Conservation (phyloP, 1,284 basidiomycete species). For the Cryptococcus sp. region DNA sequence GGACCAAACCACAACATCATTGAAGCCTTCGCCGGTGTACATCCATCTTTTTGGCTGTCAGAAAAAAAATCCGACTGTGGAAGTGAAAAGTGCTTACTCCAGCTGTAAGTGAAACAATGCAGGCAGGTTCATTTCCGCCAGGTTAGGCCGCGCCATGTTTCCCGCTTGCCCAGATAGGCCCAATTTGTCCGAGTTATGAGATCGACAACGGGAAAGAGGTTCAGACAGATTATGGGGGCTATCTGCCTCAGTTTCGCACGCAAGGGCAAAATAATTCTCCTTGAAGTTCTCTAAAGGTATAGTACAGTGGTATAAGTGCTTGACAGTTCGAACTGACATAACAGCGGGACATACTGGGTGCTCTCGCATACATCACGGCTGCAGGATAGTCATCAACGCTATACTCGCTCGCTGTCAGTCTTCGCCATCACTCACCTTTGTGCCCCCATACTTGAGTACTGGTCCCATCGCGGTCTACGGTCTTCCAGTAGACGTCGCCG, state of each 20-base stretch:
- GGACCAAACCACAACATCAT: slow-evolving; percentile 79
- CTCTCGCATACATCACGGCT: slow-evolving; percentile 92
- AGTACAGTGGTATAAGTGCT: background rate
- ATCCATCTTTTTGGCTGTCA: slow-evolving; percentile 27
- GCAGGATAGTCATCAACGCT: background rate
- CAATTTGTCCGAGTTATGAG: slow-evolving; percentile 13
- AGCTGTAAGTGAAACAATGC: slow-evolving; percentile 78
- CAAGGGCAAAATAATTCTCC: slow-evolving; percentile 64
- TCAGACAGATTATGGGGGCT: slow-evolving; percentile 44
- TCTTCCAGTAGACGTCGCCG: slow-evolving; percentile 89
- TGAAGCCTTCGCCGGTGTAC: slow-evolving; percentile 59
- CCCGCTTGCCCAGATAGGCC: slow-evolving; percentile 7
- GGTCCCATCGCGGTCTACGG: slow-evolving; percentile 52
- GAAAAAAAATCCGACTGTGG: background rate
- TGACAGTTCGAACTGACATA: slow-evolving; percentile 31
- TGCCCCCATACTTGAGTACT: slow-evolving; percentile 50
- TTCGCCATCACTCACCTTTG: slow-evolving; percentile 34
- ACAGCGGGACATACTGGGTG: slow-evolving; percentile 55
- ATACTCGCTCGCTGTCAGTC: background rate
- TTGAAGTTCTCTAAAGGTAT: slow-evolving; percentile 60
- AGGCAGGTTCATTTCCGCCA: slow-evolving; percentile 49
- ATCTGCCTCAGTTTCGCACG: slow-evolving; percentile 3
- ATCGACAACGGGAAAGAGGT: too few relatives aligned
- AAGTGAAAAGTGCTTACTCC: slow-evolving; percentile 58
- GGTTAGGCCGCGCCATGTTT: background rate